A percentile compares a stretch with the other conserved stretches of the same genome.
Conservation (phyloP, 352 stramenopile genomes). For the Phytophthora sp. region DNA sequence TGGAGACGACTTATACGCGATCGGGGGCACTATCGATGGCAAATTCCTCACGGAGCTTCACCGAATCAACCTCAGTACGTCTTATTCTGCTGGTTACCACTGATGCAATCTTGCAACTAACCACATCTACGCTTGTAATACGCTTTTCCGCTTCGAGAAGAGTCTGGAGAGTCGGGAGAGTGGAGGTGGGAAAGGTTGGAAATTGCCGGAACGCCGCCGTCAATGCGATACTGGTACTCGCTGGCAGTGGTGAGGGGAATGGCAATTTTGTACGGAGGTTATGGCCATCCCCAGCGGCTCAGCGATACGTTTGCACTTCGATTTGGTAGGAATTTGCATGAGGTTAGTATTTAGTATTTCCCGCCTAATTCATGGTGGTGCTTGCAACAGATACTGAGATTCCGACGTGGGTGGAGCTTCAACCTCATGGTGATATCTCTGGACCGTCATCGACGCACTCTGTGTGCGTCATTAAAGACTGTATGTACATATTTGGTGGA, state of each 20-base stretch:
- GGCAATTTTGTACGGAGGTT: slow-evolving; percentile 60
- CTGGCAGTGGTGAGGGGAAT: slow-evolving; percentile 48
- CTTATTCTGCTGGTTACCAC: neutral
- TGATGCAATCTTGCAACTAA: neutral
- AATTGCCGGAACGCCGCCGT: slow-evolving; percentile 48
- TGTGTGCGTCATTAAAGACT: slow-evolving; percentile 49
- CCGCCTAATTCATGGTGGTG: slow-evolving; percentile 3
- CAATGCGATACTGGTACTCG: slow-evolving; percentile 74
- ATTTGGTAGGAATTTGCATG: slow-evolving; percentile 42
- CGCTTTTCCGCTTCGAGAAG: no score
- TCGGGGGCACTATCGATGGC: slow-evolving; percentile 62
- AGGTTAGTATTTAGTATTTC: neutral
- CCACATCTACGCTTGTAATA: neutral
- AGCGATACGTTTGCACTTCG: slow-evolving; percentile 62
- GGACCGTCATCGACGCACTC: slow-evolving; percentile 60
- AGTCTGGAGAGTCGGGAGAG: slow-evolving; percentile 48
- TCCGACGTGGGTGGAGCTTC: slow-evolving; percentile 58
- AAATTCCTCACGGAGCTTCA: slow-evolving; percentile 69
- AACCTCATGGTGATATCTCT: slow-evolving; percentile 49
- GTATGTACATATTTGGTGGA: slow-evolving; percentile 72
- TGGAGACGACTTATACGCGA: slow-evolving; percentile 52
- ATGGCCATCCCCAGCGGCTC: slow-evolving; percentile 56
- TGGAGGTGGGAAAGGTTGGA: slow-evolving; percentile 63
- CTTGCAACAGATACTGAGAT: slow-evolving; percentile 34
- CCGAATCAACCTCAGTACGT: slow-evolving; percentile 57